These are phyloP conservation scores for Amborella trichopoda DNA, from an alignment of 164 flowering plant species.

Conservation along the genomic window DNA sequence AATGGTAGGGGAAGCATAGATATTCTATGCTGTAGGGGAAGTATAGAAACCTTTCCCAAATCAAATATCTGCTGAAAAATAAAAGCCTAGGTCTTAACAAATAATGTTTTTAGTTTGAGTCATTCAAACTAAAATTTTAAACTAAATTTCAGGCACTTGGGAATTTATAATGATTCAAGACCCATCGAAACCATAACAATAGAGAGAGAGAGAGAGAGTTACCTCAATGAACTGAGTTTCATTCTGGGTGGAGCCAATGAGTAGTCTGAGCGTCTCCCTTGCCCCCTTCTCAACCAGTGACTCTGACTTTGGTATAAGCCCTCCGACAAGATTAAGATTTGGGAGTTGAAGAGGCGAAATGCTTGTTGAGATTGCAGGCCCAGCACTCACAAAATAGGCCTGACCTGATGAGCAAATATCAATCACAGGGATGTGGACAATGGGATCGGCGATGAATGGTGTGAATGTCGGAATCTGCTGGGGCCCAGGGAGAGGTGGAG, in stretches of 20 bases:
- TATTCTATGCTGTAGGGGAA: too few species aligned
- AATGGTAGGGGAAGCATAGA: too few species aligned
- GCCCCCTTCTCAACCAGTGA: constrained; percentile 71
- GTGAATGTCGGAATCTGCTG: constrained; percentile 78
- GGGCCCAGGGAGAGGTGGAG: constrained; percentile 31
- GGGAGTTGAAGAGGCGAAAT: constrained; percentile 59
- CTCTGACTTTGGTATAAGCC: constrained; percentile 43
- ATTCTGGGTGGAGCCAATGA: constrained; percentile 50
- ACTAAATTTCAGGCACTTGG: too few species aligned
- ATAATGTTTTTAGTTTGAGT: too few species aligned
- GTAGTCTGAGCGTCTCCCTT: constrained; percentile 74
- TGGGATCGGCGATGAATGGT: constrained; percentile 79
- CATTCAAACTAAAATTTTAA: too few species aligned
- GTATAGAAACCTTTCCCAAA: too few species aligned
- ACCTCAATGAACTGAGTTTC: constrained; percentile 31
- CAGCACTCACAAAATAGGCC: constrained; percentile 88
- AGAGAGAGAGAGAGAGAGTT: constrained; percentile 36
- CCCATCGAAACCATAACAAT: too few species aligned
- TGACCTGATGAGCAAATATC: constrained; percentile 89
- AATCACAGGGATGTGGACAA: constrained; percentile 84
- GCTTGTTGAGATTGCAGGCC: constrained; percentile 42
- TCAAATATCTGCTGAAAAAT: too few species aligned
- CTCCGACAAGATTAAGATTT: constrained; percentile 27
- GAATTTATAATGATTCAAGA: too few species aligned
- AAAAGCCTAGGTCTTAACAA: too few species aligned